A percentile compares a stretch with the other conserved stretches of the same genome.
Evolutionary conservation across 768 basidiomycete species (phyloP).

Genomic region (Tulasnella calospora): DNA sequence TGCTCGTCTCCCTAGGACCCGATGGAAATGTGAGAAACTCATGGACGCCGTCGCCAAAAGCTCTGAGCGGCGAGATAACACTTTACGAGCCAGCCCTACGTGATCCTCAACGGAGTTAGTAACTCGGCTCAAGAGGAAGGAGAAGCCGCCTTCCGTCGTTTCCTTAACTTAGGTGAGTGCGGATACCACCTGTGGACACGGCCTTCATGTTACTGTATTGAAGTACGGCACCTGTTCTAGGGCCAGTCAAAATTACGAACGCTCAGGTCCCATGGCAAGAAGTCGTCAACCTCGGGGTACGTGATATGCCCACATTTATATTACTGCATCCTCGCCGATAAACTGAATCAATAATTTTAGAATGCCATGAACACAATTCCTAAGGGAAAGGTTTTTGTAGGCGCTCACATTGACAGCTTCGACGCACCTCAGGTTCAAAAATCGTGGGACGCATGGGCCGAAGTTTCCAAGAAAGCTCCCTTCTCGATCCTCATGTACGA

Average conservation of each 20-base stretch:
- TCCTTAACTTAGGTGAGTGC: slow-evolving; percentile 16
- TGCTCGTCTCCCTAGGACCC: background rate
- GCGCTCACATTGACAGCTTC: slow-evolving; percentile 8
- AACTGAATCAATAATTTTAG: background rate
- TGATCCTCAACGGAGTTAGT: background rate
- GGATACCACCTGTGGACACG: background rate
- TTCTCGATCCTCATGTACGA: slow-evolving; percentile 6
- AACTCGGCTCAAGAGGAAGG: slow-evolving; percentile 4
- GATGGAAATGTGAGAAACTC: slow-evolving; percentile 17
- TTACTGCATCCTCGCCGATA: too few relatives aligned
- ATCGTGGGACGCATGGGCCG: background rate
- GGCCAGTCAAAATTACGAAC: background rate
- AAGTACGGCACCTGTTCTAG: background rate
- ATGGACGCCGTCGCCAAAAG: too few relatives aligned
- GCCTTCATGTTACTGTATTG: background rate
- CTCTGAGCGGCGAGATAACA: background rate
- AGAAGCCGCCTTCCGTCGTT: background rate
- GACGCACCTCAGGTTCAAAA: background rate
- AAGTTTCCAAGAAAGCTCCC: background rate
- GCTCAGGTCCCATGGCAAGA: background rate
- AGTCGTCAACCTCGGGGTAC: background rate
- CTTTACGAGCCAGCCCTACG: background rate
- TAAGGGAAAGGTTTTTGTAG: background rate
- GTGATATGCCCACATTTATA: background rate
- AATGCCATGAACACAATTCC: background rate